Base-by-base conservation (phyloP, 768 basidiomycete species). In the Tubosaeta brunneosetosa region DNA sequence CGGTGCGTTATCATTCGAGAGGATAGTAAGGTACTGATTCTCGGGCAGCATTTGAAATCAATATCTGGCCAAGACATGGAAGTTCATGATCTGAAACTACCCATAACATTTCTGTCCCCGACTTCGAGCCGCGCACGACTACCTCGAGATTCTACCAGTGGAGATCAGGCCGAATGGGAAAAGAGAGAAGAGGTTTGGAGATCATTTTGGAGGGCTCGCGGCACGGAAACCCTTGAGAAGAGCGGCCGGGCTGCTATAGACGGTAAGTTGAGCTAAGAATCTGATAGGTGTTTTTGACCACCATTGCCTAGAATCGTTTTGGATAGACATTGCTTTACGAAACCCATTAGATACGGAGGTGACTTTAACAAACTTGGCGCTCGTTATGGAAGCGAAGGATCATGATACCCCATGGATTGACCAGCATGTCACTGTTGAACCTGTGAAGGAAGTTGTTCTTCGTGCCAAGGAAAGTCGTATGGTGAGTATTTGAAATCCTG, bases 331-430 rank as follows among this genome's bases (percentile, higher is more conserved):
- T 25, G 74, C 74, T 6, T 45, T 93, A 53, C 74, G 70, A 44
- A 93, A 93, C 63, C 88, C 89, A 16, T 67, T 93, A 38, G 79
- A 87, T 54, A 75, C 85, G 6, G 88, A 89, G 47, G 75, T 93
- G n/a, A 82, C 76, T 47, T 63, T 93, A 22, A 75, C 81, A 0
- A 76, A 85, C 52, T 55, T 91, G 49, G 82, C 85, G 0, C 66
- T 89, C 9, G 52, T 73, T 4, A 74, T 87, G 6, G 80, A 80
- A 50, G 65, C 70, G 2, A 64, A 58, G 32, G 55, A 59, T 1
- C 51, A 62, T 32, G 69, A 73, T 47, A 46, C 65, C 17, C 65
- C 65, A 2, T 68, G 72, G 36, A 59, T 70, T 0, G 59, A 65
- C 38, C 65, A 76, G 22, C 71, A 74, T 52, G 74, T 85, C 6